phyloP scores from a whole-genome alignment of 768 basidiomycete species.

The Omphalotus guepiniiformis region DNA sequence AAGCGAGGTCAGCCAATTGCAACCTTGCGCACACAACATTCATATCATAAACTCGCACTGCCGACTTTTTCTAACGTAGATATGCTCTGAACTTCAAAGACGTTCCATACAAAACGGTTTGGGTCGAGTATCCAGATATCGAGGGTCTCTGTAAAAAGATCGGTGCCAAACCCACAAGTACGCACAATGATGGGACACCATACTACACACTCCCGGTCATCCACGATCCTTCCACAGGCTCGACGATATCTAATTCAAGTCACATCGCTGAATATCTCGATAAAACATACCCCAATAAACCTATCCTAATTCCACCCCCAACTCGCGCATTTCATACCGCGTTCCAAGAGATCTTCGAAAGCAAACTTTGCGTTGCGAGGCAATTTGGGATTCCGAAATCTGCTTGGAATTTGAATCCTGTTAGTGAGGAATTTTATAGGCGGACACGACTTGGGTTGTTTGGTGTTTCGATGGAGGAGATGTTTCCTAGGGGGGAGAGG shows the following conservation, averaged over 20 bases:
- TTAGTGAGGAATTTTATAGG: constrained; percentile 32
- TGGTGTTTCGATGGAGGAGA: constrained; percentile 29
- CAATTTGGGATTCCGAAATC: constrained; percentile 18
- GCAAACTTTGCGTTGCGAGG: neutral
- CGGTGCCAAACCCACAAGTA: constrained; percentile 26
- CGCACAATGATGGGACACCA: constrained; percentile 23
- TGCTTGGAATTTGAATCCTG: constrained; percentile 22
- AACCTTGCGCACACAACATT: neutral
- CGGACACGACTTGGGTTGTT: constrained; percentile 23
- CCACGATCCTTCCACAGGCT: constrained; percentile 29
- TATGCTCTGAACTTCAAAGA: constrained; percentile 24
- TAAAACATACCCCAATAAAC: constrained; percentile 31
- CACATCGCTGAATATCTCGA: constrained; percentile 41
- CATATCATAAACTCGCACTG: neutral
- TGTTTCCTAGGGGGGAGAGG: constrained; percentile 22
- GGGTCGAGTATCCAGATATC: constrained; percentile 38
- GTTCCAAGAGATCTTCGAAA: constrained; percentile 5
- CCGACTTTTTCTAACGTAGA: constrained; percentile 8
- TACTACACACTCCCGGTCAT: constrained; percentile 38
- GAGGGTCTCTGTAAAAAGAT: constrained; percentile 27
- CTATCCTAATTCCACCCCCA: constrained; percentile 27
- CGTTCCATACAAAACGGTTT: constrained; percentile 35
- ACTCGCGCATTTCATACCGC: constrained; percentile 15
- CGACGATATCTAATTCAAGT: constrained; percentile 30
- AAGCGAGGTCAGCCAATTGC: constrained; percentile 29